phyloP scores from a whole-genome alignment of 768 basidiomycete genomes.

The Hortiboletus campestris region DNA sequence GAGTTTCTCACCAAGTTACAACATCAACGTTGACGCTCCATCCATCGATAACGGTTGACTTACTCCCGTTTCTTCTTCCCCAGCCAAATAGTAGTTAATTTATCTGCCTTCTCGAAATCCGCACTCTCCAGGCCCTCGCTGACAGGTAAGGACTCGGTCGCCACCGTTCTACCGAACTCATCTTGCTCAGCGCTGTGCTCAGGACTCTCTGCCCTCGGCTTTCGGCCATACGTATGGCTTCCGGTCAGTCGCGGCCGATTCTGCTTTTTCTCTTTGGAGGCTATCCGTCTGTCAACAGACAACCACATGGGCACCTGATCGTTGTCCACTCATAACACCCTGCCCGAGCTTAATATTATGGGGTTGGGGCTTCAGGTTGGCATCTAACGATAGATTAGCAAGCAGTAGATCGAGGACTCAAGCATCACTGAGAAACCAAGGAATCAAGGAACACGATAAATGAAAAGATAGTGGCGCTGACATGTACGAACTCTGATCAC shows the following conservation, averaged over 20 bases:
- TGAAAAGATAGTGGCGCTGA: background rate
- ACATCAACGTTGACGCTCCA: background rate
- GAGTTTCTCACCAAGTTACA: background rate
- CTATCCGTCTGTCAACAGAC: background rate
- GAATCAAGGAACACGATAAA: background rate
- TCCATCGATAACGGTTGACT: background rate
- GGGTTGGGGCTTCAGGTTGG: background rate
- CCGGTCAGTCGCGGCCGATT: background rate
- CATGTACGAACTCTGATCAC: background rate
- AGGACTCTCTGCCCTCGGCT: background rate
- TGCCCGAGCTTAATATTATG: background rate
- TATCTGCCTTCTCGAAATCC: background rate
- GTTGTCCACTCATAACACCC: background rate
- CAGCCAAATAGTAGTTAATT: background rate
- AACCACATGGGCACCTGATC: background rate
- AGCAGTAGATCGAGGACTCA: background rate
- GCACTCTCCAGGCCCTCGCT: background rate
- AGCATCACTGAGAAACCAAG: background rate
- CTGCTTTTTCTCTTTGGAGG: background rate
- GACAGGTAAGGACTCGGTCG: background rate
- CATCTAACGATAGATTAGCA: background rate
- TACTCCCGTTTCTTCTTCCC: background rate
- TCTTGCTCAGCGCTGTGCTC: conserved; percentile 4
- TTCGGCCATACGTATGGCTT: background rate
- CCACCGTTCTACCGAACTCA: background rate